Base-by-base conservation (phyloP, 495 filamentous ascomycete species). In the Neurospora sp. region DNA sequence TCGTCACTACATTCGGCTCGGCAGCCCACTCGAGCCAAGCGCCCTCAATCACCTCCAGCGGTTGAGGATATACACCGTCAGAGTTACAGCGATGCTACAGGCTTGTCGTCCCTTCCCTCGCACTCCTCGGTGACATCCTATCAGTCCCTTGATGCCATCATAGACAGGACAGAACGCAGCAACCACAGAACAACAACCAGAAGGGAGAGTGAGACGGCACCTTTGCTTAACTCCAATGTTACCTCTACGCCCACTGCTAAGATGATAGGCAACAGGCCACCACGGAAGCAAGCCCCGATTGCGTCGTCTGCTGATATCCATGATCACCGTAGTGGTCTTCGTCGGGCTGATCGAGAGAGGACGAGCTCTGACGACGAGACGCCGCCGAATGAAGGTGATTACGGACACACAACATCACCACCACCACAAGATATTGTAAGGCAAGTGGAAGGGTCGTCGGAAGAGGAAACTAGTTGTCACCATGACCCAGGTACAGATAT, bases 401-500 rank as follows among this genome's bases (percentile, higher is more conserved):
- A 66, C 53, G 14, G 27, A 37, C 31, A 66, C 14, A 66, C 53
- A 31, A 18, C 27, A 66, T 4, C 53, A 66, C 3, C n/a, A 22
- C 44, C 53, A 66, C 7, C 53, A 18, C 53, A 35, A 66, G 27
- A 66, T 14, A 66, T 66, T 66, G 27, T 66, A 66, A 66, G 27
- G 7, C 53, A 35, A 66, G 53, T 0, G 35, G 27, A 16, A 31
- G 27, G 27, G 53, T 16, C 27, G 3, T 18, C 14, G 27, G 14
- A 16, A 66, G 27, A 66, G 27, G 53, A 37, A 66, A 37, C 53
- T 9, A 12, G 27, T 66, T 66, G 53, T 35, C 22, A 31, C 53
- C 53, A 66, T 35, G 27, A 69, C 31, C 53, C 53, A 37, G 27
- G 27, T 35, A 27, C 27, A 35, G 81, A 80, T 31, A 81, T 86